Evolutionary conservation across 2,329 filamentous ascomycete species (phyloP), one percentile per base, ranked within the genome.

Genomic region (Ophiobolus disseminans): DNA sequence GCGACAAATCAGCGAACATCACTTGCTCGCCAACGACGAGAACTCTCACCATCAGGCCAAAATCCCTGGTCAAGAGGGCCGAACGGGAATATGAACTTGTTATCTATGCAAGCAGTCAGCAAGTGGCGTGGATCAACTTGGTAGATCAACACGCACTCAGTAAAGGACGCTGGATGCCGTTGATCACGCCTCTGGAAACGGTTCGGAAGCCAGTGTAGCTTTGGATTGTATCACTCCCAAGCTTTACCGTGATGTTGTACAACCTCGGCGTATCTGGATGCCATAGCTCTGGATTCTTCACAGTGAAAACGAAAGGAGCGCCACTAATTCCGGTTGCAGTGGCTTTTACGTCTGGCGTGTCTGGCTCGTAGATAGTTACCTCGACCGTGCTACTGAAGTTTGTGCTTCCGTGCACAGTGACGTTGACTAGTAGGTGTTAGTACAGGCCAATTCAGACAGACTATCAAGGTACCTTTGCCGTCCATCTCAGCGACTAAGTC

Each of bases 171-270:
- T 82, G 75, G 1, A 87, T 66, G 0, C 84, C 86, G 14, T 86
- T 71, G 1, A 89, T 74, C 0, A 74, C 69, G 1, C 81, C 85
- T 5, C 75, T 75, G 0, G 80, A 78, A 26, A 89, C 78, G 0
- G 84, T 88, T 21, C 87, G 79, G 73, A 90, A 89, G 1, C 86
- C 87, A 0, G 83, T 87, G 69, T 89, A 89, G 65, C 85, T 89
- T 9, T 73, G 71, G 2, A 89, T 75, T 6, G 72, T 62, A 49
- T 89, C 87, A 5, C 75, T 53, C 8, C 75, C 78, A 17, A 81
- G 46, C 7, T 70, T 79, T 13, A 89, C 77, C 0, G 78, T 82
- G 20, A 90, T 67, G 56, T 88, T 85, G 72, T 88, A 90, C 45
- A 90, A 71, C 0, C 70, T 81, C 0, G 87, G 87, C 0, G 78